phyloP scores from a whole-genome alignment of 257 asterid genomes.

The Solanum clarkiae region DNA sequence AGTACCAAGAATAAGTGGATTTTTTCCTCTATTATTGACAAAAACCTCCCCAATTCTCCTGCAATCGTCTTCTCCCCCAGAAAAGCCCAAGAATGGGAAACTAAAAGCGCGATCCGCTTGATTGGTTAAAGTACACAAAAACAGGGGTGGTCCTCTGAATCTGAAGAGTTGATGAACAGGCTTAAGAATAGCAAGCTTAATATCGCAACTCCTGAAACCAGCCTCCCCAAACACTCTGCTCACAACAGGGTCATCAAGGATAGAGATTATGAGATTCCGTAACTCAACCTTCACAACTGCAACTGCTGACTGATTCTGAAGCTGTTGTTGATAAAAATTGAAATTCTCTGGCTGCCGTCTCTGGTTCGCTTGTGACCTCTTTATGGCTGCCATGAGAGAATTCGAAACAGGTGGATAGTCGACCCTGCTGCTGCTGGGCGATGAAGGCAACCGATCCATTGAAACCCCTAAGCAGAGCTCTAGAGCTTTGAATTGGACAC shows the following conservation, averaged over 20 bases:
- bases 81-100: slow-evolving; percentile 62
- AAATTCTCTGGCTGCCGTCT: slow-evolving; percentile 79
- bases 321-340: slow-evolving; percentile 50
- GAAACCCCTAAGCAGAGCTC: slow-evolving; percentile 71
- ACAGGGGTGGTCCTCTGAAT: slow-evolving; percentile 57
- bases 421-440: slow-evolving; percentile 11
- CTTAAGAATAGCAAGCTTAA: slow-evolving; percentile 52
- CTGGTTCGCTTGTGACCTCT: slow-evolving; percentile 80
- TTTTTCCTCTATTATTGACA: slow-evolving; percentile 31
- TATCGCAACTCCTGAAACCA: slow-evolving; percentile 72
- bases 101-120: slow-evolving; percentile 24
- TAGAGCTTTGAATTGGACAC: slow-evolving; percentile 77
- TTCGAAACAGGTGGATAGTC: slow-evolving; percentile 83
- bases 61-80: slow-evolving; percentile 45
- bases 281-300: slow-evolving; percentile 76
- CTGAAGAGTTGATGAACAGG: slow-evolving; percentile 49
- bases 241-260: slow-evolving; percentile 85
- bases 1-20: slow-evolving; percentile 68
- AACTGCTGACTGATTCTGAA: slow-evolving; percentile 17
- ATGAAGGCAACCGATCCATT: slow-evolving; percentile 57
- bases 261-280: slow-evolving; percentile 49
- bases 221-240: slow-evolving; percentile 86
- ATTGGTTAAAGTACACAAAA: slow-evolving; percentile 38
- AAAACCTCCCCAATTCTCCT: slow-evolving; percentile 60
- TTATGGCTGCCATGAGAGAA: slow-evolving; percentile 85